Percentiles rank a stretch among this genome's conserved stretches.
phyloP scores from a whole-genome alignment of 305 asterid species.

The Fraxinus sp. region DNA sequence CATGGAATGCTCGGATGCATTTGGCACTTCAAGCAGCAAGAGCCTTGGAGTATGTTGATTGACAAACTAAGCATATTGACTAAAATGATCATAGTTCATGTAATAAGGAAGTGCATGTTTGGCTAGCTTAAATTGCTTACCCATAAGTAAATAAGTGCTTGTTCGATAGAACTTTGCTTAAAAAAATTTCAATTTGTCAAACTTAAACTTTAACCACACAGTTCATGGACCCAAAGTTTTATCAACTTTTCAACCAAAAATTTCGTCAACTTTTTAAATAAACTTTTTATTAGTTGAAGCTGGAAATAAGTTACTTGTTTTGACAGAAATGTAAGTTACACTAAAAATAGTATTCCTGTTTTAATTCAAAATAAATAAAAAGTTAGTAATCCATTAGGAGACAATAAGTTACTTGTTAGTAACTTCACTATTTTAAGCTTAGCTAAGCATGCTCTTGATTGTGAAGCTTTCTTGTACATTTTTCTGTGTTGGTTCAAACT shows the following conservation, averaged over 20 bases:
- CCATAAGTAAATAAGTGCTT: background rate
- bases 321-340: background rate
- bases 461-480: background rate
- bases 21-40: slow-evolving; percentile 93
- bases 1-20: slow-evolving; percentile 80
- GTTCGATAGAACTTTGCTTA: background rate
- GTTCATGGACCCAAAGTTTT: background rate
- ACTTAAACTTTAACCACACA: background rate
- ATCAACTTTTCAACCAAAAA: background rate
- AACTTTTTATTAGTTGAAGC: background rate
- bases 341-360: background rate
- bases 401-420: background rate
- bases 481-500: background rate
- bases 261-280: background rate
- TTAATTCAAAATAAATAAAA: background rate
- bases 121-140: background rate
- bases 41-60: slow-evolving; percentile 74
- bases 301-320: background rate
- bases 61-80: background rate
- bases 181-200: background rate
- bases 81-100: background rate
- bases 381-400: background rate
- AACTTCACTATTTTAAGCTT: background rate
- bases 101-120: background rate
- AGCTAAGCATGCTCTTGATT: background rate